These are phyloP conservation scores for Marchantia polymorpha DNA, from an alignment of 225 moss, liverwort and hornwort genomes.

Conservation along the genomic window DNA sequence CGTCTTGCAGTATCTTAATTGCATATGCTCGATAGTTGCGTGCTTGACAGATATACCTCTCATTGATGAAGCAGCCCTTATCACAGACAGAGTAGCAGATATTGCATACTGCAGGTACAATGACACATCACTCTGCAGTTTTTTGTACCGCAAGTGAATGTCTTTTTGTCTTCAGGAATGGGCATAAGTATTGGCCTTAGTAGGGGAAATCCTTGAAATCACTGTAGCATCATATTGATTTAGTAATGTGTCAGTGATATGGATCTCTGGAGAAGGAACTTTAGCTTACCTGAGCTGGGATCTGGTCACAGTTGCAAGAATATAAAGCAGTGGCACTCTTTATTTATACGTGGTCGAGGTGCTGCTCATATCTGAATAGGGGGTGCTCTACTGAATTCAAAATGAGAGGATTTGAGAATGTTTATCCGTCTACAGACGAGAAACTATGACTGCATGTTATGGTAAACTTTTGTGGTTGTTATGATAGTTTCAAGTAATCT, in stretches of 20 bases:
- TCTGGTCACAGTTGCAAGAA: neutral
- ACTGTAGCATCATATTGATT: neutral
- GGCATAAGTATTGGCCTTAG: neutral
- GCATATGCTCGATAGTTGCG: constrained; percentile 67
- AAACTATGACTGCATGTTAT: neutral
- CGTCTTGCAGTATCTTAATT: constrained; percentile 76
- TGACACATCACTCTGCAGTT: neutral
- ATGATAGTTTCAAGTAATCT: too few species aligned
- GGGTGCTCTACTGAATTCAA: neutral
- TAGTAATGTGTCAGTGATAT: neutral
- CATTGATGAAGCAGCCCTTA: constrained; percentile 68
- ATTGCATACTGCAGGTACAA: constrained; percentile 68
- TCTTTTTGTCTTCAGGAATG: neutral
- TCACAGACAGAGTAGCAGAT: constrained; percentile 88
- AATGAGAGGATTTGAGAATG: neutral
- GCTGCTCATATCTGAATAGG: too few species aligned
- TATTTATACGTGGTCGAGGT: too few species aligned
- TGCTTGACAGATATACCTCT: constrained; percentile 35
- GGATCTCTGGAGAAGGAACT: neutral
- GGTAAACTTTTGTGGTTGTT: neutral
- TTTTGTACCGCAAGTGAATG: neutral
- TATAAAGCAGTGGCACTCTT: too few species aligned
- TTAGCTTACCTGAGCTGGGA: neutral
- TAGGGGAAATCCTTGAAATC: neutral
- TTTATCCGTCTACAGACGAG: neutral